These are phyloP conservation scores for Plenodomus biglobosus DNA, from an alignment of 2,329 filamentous ascomycete genomes.

Conservation along the genomic window DNA sequence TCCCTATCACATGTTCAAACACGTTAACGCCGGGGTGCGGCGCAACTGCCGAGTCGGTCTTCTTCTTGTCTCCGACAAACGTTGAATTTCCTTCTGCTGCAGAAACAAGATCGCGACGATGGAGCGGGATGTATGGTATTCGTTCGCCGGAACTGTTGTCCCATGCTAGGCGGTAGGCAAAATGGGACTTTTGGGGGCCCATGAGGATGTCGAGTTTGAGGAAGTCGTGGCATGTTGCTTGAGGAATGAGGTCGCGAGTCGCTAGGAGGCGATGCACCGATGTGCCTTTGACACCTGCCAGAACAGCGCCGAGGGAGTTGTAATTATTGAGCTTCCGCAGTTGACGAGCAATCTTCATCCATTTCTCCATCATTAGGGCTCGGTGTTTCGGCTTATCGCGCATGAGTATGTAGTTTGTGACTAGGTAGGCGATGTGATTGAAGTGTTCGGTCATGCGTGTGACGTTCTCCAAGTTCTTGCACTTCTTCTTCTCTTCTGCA, in stretches of 20 bases:
- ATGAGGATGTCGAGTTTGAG: slow-evolving; percentile 87
- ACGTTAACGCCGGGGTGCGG: slow-evolving; percentile 43
- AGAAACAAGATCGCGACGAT: slow-evolving; percentile 84
- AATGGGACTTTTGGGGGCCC: slow-evolving; percentile 89
- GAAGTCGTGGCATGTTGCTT: slow-evolving; percentile 77
- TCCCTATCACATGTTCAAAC: slow-evolving; percentile 32
- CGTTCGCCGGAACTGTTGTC: slow-evolving; percentile 88
- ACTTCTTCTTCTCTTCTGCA: slow-evolving; percentile 69
- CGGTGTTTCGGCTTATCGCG: slow-evolving; percentile 96
- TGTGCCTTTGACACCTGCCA: slow-evolving; percentile 88
- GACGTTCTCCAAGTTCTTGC: slow-evolving; percentile 78
- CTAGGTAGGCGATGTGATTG: slow-evolving; percentile 60
- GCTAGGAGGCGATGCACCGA: slow-evolving; percentile 80
- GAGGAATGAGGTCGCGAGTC: slow-evolving; percentile 74
- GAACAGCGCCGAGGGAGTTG: slow-evolving; percentile 89
- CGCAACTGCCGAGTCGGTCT: slow-evolving; percentile 27
- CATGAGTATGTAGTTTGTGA: slow-evolving; percentile 64
- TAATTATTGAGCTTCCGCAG: slow-evolving; percentile 94
- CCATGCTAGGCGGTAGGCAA: slow-evolving; percentile 95
- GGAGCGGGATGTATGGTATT: slow-evolving; percentile 91
- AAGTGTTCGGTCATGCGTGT: slow-evolving; percentile 90
- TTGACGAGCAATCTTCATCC: slow-evolving; percentile 84
- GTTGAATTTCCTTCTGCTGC: slow-evolving; percentile 92
- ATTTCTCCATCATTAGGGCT: slow-evolving; percentile 88
- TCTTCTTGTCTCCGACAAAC: slow-evolving; percentile 64